phyloP scores from a whole-genome alignment of 257 asterid species.

The Rauvolfia tetraphylla region DNA sequence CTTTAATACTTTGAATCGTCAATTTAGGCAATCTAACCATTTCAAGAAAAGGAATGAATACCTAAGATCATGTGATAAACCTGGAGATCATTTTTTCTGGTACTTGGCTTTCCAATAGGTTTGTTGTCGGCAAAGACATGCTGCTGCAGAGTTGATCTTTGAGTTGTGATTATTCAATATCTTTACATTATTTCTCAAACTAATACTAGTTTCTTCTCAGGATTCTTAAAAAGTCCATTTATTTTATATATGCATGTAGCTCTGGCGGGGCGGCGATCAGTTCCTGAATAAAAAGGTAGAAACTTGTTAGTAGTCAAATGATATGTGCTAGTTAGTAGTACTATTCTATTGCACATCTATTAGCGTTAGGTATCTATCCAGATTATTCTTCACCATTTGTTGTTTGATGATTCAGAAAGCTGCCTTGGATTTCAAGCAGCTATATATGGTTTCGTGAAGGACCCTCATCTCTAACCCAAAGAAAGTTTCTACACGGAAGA shows the following conservation, averaged over 20 bases:
- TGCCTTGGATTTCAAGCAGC: background rate
- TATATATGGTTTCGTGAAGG: no score
- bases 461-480: background rate
- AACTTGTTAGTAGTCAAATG: background rate
- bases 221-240: background rate
- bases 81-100: background rate
- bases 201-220: background rate
- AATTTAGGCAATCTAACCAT: background rate
- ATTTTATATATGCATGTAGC: constrained; percentile 7
- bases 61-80: background rate
- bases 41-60: background rate
- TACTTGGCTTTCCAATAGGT: no score
- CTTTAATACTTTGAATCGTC: background rate
- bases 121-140: no score
- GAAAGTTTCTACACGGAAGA: background rate
- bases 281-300: background rate
- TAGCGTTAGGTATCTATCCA: background rate
- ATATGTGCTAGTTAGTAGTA: background rate
- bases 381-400: background rate
- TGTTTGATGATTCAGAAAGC: background rate
- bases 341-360: background rate
- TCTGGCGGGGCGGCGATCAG: background rate
- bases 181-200: background rate
- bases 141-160: background rate
- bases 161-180: background rate